Percentiles rank a stretch among this genome's conserved stretches.
phyloP scores from a whole-genome alignment of 2,329 filamentous ascomycete genomes.

The Knufia petricola region DNA sequence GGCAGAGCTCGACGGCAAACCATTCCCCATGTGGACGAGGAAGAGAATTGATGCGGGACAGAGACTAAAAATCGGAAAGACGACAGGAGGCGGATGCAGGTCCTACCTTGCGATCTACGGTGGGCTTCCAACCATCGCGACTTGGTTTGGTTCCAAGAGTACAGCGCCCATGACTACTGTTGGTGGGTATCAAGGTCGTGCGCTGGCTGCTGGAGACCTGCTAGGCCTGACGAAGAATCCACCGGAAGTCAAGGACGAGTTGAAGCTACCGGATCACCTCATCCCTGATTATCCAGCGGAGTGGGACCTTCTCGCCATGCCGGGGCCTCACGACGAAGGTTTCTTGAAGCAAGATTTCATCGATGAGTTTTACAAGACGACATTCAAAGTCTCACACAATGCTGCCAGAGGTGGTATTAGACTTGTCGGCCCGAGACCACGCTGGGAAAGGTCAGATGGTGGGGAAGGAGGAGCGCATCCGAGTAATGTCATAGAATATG shows the following conservation, averaged over 20 bases:
- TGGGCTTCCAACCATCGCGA: conserved; percentile 45
- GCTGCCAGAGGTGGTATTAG: conserved; percentile 51
- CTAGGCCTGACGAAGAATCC: conserved; percentile 36
- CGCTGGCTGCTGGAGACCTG: conserved; percentile 46
- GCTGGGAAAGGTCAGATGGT: conserved; percentile 50
- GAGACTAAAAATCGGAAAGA: conserved; percentile 46
- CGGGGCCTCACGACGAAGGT: conserved; percentile 48
- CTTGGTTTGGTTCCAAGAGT: conserved; percentile 51
- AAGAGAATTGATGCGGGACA: conserved; percentile 43
- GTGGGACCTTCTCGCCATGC: conserved; percentile 47
- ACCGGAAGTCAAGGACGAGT: conserved; percentile 26
- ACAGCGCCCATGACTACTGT: conserved; percentile 49
- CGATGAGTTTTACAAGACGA: conserved; percentile 47
- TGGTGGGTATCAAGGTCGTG: conserved; percentile 51
- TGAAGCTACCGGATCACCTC: conserved; percentile 36
- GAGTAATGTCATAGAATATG: conserved; percentile 50
- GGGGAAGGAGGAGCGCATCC: conserved; percentile 57
- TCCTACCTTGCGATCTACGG: conserved; percentile 50
- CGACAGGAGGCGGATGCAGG: conserved; percentile 44
- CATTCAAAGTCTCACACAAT: conserved; percentile 55
- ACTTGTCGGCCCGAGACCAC: conserved; percentile 48
- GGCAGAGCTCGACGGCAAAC: conserved; percentile 40
- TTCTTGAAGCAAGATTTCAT: conserved; percentile 44
- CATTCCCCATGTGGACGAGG: conserved; percentile 47
- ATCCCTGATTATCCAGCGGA: conserved; percentile 41